Percentiles rank a stretch among this genome's conserved stretches.
phyloP scores from a whole-genome alignment of 257 asterid genomes.

The Cruciata laevipes region DNA sequence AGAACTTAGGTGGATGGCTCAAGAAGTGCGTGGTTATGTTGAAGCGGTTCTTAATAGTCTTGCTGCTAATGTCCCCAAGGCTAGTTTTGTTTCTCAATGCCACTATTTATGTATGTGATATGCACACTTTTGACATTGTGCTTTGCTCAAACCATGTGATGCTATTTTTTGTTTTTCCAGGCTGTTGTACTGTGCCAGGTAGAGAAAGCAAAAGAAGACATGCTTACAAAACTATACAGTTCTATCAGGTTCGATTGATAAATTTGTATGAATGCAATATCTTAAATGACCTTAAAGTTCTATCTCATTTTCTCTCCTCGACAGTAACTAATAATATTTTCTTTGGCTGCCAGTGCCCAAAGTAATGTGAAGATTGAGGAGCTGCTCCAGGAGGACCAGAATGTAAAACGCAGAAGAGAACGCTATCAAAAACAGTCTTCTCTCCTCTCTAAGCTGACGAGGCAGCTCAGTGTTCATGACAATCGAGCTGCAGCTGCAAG shows the following conservation, averaged over 20 bases:
- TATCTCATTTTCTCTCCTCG: not conserved
- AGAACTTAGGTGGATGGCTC: slow-evolving; percentile 98
- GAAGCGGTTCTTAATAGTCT: slow-evolving; percentile 95
- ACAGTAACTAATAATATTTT: not conserved
- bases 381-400: slow-evolving; percentile 82
- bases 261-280: not conserved
- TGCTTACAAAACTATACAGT: slow-evolving; percentile 88
- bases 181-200: slow-evolving; percentile 96
- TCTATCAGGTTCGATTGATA: slow-evolving; percentile 57
- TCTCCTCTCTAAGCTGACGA: slow-evolving; percentile 70
- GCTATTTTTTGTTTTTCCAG: slow-evolving; percentile 35
- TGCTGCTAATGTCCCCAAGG: slow-evolving; percentile 95
- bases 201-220: slow-evolving; percentile 93
- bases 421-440: slow-evolving; percentile 71
- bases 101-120: not conserved
- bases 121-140: slow-evolving; percentile 7
- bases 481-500: slow-evolving; percentile 69
- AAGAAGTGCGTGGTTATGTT: slow-evolving; percentile 95
- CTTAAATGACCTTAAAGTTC: not conserved
- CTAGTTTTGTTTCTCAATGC: slow-evolving; percentile 17
- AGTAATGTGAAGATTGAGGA: slow-evolving; percentile 74
- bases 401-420: slow-evolving; percentile 69
- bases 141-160: slow-evolving; percentile 15
- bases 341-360: slow-evolving; percentile 46
- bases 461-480: slow-evolving; percentile 75